Base-by-base conservation (phyloP, 1,284 basidiomycete species). In the Leccinum insolens region DNA sequence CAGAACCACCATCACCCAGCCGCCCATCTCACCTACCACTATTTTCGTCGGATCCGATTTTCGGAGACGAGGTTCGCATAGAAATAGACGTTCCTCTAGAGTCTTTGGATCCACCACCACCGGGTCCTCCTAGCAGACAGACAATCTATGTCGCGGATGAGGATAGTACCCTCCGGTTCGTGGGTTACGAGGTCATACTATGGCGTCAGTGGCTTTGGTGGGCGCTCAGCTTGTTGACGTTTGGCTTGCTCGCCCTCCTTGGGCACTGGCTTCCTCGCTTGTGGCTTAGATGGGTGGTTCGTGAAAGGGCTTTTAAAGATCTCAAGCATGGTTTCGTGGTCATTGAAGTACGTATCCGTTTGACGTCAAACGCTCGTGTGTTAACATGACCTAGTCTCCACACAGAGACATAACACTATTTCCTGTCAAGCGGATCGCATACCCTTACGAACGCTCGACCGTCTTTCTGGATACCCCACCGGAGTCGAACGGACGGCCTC, bases 211-310 rank as follows among this genome's bases (percentile, higher is more conserved):
- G 85, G 76, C 70, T 92, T 5, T 99, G 96, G 95, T 84, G 88
- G 72, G 65, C 86, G 22, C 86, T 86, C 7, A 95, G 93, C 74
- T 74, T 94, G 8, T 67, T 93, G 15, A 88, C 91, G 1, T 80
- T 93, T 11, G 98, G 98, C 4, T 80, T 89, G 8, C 82, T 99
- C 41, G 92, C 89, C 9, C 85, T 99, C 15, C 79, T 98, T 5
- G 95, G 95, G 2, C 90, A 96, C 73, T 99, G 98, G 98, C 89
- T 98, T 72, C 97, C 98, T 62, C 88, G 85, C 4, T 74, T 96
- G 55, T 98, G 96, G 94, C 87, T 99, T 64, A 88, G 87, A 46
- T 96, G 91, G 85, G 91, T 95, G n/a, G 89, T 95, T 2, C 85
- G 83, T 65, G 94, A 97, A 79, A 92, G 87, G 65, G 89, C 92